A percentile compares a stretch with the other conserved stretches of the same genome.
Conservation (phyloP, 805 yeast species). For the Pichia membranifaciens region DNA sequence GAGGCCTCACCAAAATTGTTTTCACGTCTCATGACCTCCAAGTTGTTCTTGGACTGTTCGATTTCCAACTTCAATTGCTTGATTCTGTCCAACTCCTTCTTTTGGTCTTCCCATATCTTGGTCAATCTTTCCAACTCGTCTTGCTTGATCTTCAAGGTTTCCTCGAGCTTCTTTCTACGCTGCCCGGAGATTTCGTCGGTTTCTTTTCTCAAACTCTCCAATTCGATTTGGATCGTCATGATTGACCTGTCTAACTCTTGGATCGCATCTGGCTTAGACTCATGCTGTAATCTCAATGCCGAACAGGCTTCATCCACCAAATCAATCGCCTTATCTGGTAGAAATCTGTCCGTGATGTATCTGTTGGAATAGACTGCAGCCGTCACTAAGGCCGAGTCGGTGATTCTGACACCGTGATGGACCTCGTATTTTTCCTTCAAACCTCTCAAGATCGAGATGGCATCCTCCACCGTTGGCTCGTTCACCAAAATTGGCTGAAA, state of each 20-base stretch:
- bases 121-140: slow-evolving; percentile 68
- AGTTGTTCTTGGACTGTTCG: slow-evolving; percentile 76
- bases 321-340: slow-evolving; percentile 97
- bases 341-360: slow-evolving; percentile 87
- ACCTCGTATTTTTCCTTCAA: slow-evolving; percentile 91
- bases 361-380: slow-evolving; percentile 95
- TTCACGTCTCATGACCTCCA: slow-evolving; percentile 75
- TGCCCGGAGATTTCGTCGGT: slow-evolving; percentile 80
- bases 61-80: slow-evolving; percentile 76
- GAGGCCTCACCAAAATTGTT: slow-evolving; percentile 89
- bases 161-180: slow-evolving; percentile 67
- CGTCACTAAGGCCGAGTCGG: slow-evolving; percentile 88
- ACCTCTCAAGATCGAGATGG: slow-evolving; percentile 95
- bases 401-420: slow-evolving; percentile 94
- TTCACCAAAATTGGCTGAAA: slow-evolving; percentile 96
- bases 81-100: slow-evolving; percentile 64
- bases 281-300: slow-evolving; percentile 88
- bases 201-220: slow-evolving; percentile 90
- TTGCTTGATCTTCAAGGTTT: slow-evolving; percentile 55
- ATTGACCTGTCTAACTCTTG: slow-evolving; percentile 82
- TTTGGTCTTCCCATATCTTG: slow-evolving; percentile 82
- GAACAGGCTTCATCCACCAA: slow-evolving; percentile 95
- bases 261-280: slow-evolving; percentile 92
- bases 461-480: slow-evolving; percentile 88
- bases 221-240: slow-evolving; percentile 91